Percentiles rank a stretch among this genome's conserved stretches.
These are phyloP conservation scores for Plasmodium blacklocki DNA, from an alignment of 169 alveolate species.

Conservation along the genomic window DNA sequence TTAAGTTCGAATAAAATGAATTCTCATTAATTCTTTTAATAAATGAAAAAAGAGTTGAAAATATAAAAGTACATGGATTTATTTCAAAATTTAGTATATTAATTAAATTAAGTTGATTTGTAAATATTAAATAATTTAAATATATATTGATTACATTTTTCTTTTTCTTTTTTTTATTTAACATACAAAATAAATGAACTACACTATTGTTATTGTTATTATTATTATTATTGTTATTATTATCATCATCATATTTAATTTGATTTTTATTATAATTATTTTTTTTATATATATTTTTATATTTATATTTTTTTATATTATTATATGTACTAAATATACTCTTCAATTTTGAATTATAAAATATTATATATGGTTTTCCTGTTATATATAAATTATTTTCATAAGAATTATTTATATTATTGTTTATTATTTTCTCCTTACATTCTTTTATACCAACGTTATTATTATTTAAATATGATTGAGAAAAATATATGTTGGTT, in stretches of 20 bases:
- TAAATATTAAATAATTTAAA: constrained; percentile 34
- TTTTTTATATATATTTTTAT: neutral
- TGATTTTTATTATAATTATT: neutral
- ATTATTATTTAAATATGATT: neutral
- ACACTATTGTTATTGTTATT: neutral
- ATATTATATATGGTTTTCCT: constrained; percentile 61
- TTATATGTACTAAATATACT: constrained; percentile 11
- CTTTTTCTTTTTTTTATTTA: constrained; percentile 3
- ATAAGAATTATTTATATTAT: neutral
- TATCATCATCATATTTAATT: neutral
- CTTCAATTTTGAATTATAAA: constrained; percentile 5
- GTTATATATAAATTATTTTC: constrained; percentile 17
- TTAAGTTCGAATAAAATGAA: neutral
- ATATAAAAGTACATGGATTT: constrained; percentile 4
- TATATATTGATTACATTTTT: neutral
- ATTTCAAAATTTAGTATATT: constrained; percentile 13
- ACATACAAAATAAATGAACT: constrained; percentile 4
- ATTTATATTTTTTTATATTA: neutral
- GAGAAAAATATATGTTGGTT: constrained; percentile 2
- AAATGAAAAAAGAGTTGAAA: constrained; percentile 30
- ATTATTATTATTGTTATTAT: neutral
- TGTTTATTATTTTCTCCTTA: neutral
- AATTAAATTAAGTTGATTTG: constrained; percentile 25
- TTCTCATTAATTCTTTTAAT: neutral
- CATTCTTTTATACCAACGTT: neutral